Conservation (phyloP, 2,329 filamentous ascomycete genomes). For the Xylariaceae sp. region DNA sequence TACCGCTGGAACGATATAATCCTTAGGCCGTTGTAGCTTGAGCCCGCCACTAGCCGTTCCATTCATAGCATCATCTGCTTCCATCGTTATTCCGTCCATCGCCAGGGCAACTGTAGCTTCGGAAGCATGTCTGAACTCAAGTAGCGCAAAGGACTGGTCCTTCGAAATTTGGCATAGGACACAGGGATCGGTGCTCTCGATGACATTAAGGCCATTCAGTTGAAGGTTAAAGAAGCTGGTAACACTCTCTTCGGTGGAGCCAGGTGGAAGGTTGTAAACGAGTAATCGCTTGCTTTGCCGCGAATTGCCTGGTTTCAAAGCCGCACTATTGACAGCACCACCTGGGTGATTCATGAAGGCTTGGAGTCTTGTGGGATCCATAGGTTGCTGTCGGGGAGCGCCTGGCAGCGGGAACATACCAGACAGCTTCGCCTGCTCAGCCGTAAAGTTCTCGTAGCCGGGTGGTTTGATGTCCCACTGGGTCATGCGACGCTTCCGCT, state of each 20-base stretch:
- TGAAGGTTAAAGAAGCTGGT: slow-evolving; percentile 93
- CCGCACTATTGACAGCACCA: slow-evolving; percentile 72
- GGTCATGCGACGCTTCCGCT: slow-evolving; percentile 89
- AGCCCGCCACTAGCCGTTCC: slow-evolving; percentile 65
- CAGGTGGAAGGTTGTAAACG: slow-evolving; percentile 78
- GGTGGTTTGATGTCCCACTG: slow-evolving; percentile 99
- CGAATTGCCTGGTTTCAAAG: slow-evolving; percentile 89
- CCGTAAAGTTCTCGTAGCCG: slow-evolving; percentile 96
- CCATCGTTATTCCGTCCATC: slow-evolving; percentile 88
- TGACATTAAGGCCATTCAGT: slow-evolving; percentile 93
- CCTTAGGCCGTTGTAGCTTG: slow-evolving; percentile 85
- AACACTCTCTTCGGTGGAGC: slow-evolving; percentile 76
- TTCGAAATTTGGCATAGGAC: slow-evolving; percentile 80
- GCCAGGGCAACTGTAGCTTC: slow-evolving; percentile 93
- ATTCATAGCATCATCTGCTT: slow-evolving; percentile 67
- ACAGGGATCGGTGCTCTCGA: slow-evolving; percentile 84
- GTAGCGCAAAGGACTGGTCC: slow-evolving; percentile 79
- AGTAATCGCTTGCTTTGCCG: slow-evolving; percentile 93
- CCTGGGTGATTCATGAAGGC: slow-evolving; percentile 93
- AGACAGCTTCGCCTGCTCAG: slow-evolving; percentile 97
- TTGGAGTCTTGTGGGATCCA: slow-evolving; percentile 92
- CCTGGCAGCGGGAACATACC: slow-evolving; percentile 98
- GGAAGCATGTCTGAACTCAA: slow-evolving; percentile 86
- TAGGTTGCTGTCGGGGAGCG: slow-evolving; percentile 90
- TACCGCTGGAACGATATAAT: slow-evolving; percentile 90